Evolutionary conservation across 306 rosid genomes (phyloP), one percentile per base, ranked within the genome.

Genomic region (Rubus parviflorus): DNA sequence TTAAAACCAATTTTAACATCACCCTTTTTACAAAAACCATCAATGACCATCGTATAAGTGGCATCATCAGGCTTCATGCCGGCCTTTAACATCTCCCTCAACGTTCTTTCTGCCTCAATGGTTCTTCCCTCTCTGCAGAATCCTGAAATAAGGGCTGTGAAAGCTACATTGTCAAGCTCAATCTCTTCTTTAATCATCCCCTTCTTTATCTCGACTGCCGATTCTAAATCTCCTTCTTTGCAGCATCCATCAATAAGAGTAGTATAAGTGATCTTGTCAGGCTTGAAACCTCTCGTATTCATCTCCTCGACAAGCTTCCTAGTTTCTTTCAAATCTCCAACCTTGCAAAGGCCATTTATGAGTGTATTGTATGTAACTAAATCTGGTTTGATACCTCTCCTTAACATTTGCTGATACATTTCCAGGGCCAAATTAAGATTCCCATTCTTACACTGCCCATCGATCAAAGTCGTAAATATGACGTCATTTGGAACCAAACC

Each of bases 161-260:
- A 90, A 79, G 98, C 93, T 15, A 91, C 90, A 75, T 82, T 78
- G 74, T 94, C 97, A 23, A 90, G 89, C 72, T 84, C 84, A 77
- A 90, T 57, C 61, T 87, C 88, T 72, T 89, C 85, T 25, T 80
- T 84, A 42, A 80, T 51, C 98, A 94, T 91, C 77, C 73, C 77
- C 77, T 68, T 80, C 75, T 79, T 87, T 51, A 87, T 86, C 77
- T 87, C 88, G 62, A 92, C n/a, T 0, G 96, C 96, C 0, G 89
- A 85, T 48, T 86, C 93, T 80, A 88, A 41, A 72, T 91, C 90
- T 72, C 98, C 93, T 45, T 91, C 90, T 82, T 90, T 94, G 84
- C 93, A 94, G 75, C 75, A 94, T 57, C 97, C 98, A 81, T 94
- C 97, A 35, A 91, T 82, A 25, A 91, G 89, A 0, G 96, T 92